Base-by-base conservation (phyloP, 2,329 filamentous ascomycete genomes). In the Pestalotiopsis sp. region DNA sequence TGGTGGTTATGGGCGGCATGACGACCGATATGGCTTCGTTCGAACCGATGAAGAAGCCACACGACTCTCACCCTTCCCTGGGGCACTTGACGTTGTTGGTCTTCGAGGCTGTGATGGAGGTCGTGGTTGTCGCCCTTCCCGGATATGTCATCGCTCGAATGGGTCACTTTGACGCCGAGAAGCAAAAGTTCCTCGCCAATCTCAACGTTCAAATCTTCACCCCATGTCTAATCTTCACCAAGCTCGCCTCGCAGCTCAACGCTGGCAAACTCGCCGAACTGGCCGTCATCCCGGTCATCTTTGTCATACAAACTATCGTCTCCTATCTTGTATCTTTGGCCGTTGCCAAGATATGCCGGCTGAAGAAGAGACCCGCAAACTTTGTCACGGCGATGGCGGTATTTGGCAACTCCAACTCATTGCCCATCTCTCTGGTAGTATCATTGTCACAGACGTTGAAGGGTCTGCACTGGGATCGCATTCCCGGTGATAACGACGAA, bases 341-440 rank as follows among this genome's bases (percentile, higher is more conserved):
- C 13, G 88, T 98, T 66, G 88, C 92, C 20, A 91, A 88, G 79
- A 82, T 89, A 62, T 97, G 94, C 78, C 85, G 92, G 17, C 94
- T 99, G 80, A 89, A 89, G 74, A 94, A 92, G 79, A 89, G 95
- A 70, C 92, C 94, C 56, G 88, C 91, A 72, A 99, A 99, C 81
- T 99, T 99, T 76, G 92, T 99, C 56, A 92, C 94, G 39, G 96
- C 96, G 65, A 99, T 99, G 96, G 94, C 93, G 48, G 87, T 98
- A 62, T 99, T 99, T 78, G 96, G 95, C 74, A 99, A 99, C 79
- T 98, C 95, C 40, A 99, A 99, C 81, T 98, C 96, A 20, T 87
- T 99, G 22, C 96, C 96, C 0, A 98, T 99, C 70, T 99, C 96
- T 0, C 89, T 99, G 67, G 94, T 99, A 70, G 88, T 98, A 67